Percentiles rank a stretch among this genome's conserved stretches.
Evolutionary conservation across 2,329 filamentous ascomycete species (phyloP).

Genomic region (Aspergillus fischeri): DNA sequence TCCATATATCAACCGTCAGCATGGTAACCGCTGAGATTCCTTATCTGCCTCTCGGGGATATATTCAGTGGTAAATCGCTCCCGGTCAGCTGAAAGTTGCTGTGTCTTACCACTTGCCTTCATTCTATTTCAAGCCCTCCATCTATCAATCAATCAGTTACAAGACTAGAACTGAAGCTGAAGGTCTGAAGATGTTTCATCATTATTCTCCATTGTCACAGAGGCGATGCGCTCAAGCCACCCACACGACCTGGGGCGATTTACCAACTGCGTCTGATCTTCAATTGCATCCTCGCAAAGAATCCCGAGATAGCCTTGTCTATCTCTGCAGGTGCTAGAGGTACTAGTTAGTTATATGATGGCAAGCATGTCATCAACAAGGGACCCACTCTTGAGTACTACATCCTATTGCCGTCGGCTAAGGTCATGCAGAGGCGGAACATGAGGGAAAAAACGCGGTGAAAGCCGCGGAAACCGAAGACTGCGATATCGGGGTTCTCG

Average conservation of each 20-base stretch:
- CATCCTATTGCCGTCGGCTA: slow-evolving; percentile 12
- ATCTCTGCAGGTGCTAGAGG: not conserved
- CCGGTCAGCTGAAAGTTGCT: no score
- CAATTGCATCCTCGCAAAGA: not conserved
- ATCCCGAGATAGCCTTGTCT: not conserved
- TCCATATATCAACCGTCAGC: no score
- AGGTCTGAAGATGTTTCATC: no score
- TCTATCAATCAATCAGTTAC: no score
- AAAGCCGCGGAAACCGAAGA: slow-evolving; percentile 1
- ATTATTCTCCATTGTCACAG: not conserved
- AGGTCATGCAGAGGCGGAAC: slow-evolving; percentile 3
- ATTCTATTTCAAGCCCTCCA: no score
- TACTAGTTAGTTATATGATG: not conserved
- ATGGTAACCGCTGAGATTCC: no score
- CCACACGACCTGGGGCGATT: no score
- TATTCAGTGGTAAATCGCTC: no score
- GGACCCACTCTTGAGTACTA: slow-evolving; percentile 3
- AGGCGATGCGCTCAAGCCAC: not conserved
- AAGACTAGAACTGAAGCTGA: no score
- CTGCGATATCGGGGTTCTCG: slow-evolving; percentile 27
- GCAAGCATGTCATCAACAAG: not conserved
- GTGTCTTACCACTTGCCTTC: no score
- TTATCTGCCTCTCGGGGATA: no score
- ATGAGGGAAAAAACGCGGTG: slow-evolving; percentile 2
- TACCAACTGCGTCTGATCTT: no score